Base-by-base conservation (phyloP, 192 early-diverging fungal genomes). In the Pecoramyces ruminantium region DNA sequence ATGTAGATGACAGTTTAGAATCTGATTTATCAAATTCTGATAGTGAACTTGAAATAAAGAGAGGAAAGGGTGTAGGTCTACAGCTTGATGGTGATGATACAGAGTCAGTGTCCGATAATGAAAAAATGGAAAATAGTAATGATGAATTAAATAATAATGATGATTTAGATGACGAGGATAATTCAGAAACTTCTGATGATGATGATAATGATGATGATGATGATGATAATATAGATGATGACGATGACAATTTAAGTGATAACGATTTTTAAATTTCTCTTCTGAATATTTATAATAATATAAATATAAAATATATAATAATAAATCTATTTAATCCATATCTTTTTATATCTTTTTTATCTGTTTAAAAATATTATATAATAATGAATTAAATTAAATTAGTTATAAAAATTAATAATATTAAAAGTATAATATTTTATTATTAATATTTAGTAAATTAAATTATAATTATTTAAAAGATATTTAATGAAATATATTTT, bases 181-280 rank as follows among this genome's bases (percentile, higher is more conserved):
- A 79, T 51, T 51, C 42, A 51, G 42, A 51, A 21, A 51, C 42
- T 21, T 51, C 42, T 28, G 83, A 80, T 28, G 82, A 83, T 28
- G 82, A 79, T 15, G 79, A 82, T 13, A 83, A 83, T 51, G 84
- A 80, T 58, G 79, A 80, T 5, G 79, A 79, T 13, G 79, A 79
- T 5, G 79, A 79, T 29, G 79, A 80, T 29, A 67, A 80, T 29
- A 67, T 67, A 29, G 79, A 67, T 39, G 79, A 80, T 29, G 79
- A 80, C 6, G 79, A 30, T 29, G 30, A 29, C 16, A 29, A 80
- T 28, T 82, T 82, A n/a, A 82, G 81, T 38, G 86, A 87, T 34
- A 87, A 85, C 82, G 86, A 87, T 40, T 87, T 87, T 80, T 87
- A 81, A 86, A n/a, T n/a, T n/a, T n/a, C n/a, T n/a, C n/a, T n/a